Base-by-base conservation (phyloP, 2,329 filamentous ascomycete genomes). In the Myotisia sp. region DNA sequence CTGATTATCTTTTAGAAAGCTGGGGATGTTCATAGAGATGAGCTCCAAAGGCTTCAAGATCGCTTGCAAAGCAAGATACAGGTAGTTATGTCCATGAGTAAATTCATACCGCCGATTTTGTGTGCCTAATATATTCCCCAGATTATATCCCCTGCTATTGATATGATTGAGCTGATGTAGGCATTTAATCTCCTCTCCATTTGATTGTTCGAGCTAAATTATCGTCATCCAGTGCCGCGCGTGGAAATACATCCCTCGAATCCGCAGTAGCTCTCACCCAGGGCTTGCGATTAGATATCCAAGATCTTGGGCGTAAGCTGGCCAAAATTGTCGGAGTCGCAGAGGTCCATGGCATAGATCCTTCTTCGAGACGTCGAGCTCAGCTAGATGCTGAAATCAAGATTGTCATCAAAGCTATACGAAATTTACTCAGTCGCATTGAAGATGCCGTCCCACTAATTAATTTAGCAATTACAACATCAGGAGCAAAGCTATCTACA, bases 381-480 rank as follows among this genome's bases (percentile, higher is more conserved):
- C 61, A 70, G 38, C 75, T 71, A 39, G 69, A 77, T 37, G 56
- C 63, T 2, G 76, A 87, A 48, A 63, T 93, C 14, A 67, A 71
- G 34, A 59, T 63, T 24, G 80, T 95, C 42, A 73, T 87, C 34
- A 52, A 61, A 7, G 80, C 86, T 29, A 87, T 93, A 49, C 81
- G 76, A 50, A 66, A 62, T 8, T 60, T 98, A 2, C 67, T 95
- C 2, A 60, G 64, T 7, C 74, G 79, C 6, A 92, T 98, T 41
- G 87, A 95, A 53, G 79, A 90, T 54, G 81, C 87, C 8, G 83
- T 95, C 7, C 87, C 87, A 0, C 65, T 93, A 3, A 79, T 98
- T 52, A 93, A 90, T 47, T 67, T 98, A 18, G 90, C 90, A 36
- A 92, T 98, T 44, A 90, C 84, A 2, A 87, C 86, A 1, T 94